Conservation (phyloP, 2,329 filamentous ascomycete species). For the Huntiella moniliformis region DNA sequence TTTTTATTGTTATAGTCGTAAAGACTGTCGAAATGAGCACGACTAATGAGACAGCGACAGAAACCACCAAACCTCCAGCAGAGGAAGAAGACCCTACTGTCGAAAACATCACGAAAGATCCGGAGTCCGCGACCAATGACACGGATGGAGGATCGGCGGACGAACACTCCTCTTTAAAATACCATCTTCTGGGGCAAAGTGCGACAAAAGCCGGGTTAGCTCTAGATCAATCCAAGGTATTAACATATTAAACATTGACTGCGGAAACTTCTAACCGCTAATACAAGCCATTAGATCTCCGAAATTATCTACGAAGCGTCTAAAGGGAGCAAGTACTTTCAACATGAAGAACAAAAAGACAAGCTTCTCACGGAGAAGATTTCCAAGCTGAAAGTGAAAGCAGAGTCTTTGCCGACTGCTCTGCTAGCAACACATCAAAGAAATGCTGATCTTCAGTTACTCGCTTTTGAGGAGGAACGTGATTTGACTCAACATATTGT, state of each 20-base stretch:
- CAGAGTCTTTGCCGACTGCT: constrained; percentile 52
- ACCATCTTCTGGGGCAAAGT: constrained; percentile 75
- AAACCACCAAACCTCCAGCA: no score
- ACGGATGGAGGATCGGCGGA: neutral
- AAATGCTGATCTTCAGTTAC: constrained; percentile 62
- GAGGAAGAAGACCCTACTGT: neutral
- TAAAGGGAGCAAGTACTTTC: constrained; percentile 92
- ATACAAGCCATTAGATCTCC: constrained; percentile 41
- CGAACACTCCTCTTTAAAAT: constrained; percentile 52
- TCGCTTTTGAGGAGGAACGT: constrained; percentile 56
- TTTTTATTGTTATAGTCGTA: no score
- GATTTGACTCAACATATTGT: constrained; percentile 74
- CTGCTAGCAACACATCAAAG: constrained; percentile 57
- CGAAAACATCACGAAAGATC: neutral
- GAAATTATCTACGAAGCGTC: constrained; percentile 95
- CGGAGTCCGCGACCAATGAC: neutral
- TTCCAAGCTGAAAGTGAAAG: constrained; percentile 55
- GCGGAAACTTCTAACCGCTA: neutral
- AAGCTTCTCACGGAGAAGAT: constrained; percentile 73
- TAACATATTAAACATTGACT: neutral
- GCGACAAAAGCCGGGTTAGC: constrained; percentile 85
- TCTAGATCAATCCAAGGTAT: constrained; percentile 75
- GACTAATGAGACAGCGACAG: no score
- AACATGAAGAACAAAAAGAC: constrained; percentile 70
- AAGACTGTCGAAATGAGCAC: no score